Percentiles rank a stretch among this genome's conserved stretches.
These are phyloP conservation scores for Auricularia auricula-judae DNA, from an alignment of 768 basidiomycete genomes.

Conservation along the genomic window DNA sequence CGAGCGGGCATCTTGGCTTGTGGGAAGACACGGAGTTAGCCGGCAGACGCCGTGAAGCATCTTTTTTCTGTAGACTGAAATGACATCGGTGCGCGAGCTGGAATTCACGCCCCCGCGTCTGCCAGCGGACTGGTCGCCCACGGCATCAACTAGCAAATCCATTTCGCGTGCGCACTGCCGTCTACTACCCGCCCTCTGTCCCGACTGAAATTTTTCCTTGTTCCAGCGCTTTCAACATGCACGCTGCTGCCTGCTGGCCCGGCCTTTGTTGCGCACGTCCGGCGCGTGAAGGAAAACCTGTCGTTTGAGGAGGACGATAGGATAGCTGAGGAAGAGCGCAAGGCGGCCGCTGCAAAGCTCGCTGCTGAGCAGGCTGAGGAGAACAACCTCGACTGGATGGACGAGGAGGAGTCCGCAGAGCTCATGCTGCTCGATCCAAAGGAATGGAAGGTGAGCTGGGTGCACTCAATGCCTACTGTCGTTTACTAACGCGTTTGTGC, in stretches of 20 bases:
- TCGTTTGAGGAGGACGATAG: constrained; percentile 80
- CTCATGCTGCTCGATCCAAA: constrained; percentile 79
- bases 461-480: not conserved
- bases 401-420: constrained; percentile 70
- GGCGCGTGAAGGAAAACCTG: constrained; percentile 60
- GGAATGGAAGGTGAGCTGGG: constrained; percentile 79
- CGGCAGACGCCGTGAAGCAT: not conserved
- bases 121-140: constrained; percentile 34
- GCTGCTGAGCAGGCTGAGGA: constrained; percentile 34
- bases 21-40: not conserved
- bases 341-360: constrained; percentile 19
- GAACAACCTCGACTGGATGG: constrained; percentile 87
- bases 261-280: constrained; percentile 76
- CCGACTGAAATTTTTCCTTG: constrained; percentile 5
- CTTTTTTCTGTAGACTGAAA: not conserved
- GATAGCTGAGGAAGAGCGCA: constrained; percentile 41
- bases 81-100: constrained; percentile 22
- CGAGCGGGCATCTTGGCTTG: too few relatives aligned
- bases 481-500: not conserved
- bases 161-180: constrained; percentile 19
- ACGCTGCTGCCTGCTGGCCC: constrained; percentile 76
- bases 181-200: not conserved
- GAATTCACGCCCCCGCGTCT: constrained; percentile 31
- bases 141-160: constrained; percentile 23
- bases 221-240: constrained; percentile 30